Percentiles rank a stretch among this genome's conserved stretches.
phyloP scores from a whole-genome alignment of 345 rosid genomes.

The Stellera chamaejasme region DNA sequence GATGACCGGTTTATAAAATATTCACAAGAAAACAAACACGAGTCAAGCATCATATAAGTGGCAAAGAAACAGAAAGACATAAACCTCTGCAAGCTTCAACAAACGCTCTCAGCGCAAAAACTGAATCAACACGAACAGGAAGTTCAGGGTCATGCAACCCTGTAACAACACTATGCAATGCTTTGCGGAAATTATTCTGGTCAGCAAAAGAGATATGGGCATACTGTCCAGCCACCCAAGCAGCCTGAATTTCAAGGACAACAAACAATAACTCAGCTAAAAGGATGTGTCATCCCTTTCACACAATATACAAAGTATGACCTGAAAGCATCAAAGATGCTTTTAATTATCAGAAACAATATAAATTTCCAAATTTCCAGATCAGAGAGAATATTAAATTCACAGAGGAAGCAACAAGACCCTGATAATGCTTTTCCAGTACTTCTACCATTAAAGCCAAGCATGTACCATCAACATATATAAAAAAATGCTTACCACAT shows the following conservation, averaged over 20 bases:
- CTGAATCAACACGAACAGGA: constrained; percentile 98
- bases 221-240: constrained; percentile 99
- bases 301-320: background rate
- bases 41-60: background rate
- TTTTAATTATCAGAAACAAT: background rate
- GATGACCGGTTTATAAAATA: background rate
- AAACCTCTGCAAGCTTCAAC: constrained; percentile 91
- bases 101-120: constrained; percentile 90
- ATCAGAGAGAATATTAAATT: too few species aligned
- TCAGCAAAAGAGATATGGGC: constrained; percentile 80
- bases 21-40: background rate
- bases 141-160: constrained; percentile 94
- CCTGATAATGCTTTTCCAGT: too few species aligned
- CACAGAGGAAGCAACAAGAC: too few species aligned
- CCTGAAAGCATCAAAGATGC: too few species aligned
- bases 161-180: constrained; percentile 77
- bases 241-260: constrained; percentile 47
- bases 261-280: constrained; percentile 4
- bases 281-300: constrained; percentile 1
- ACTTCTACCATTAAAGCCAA: too few species aligned
- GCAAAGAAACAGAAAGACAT: constrained; percentile 8
- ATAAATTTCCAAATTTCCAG: too few species aligned
- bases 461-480: too few species aligned
- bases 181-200: constrained; percentile 73
- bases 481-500: background rate